Base-by-base conservation (phyloP, 129 eudicot genomes). In the Chrysanthemum makinoi region DNA sequence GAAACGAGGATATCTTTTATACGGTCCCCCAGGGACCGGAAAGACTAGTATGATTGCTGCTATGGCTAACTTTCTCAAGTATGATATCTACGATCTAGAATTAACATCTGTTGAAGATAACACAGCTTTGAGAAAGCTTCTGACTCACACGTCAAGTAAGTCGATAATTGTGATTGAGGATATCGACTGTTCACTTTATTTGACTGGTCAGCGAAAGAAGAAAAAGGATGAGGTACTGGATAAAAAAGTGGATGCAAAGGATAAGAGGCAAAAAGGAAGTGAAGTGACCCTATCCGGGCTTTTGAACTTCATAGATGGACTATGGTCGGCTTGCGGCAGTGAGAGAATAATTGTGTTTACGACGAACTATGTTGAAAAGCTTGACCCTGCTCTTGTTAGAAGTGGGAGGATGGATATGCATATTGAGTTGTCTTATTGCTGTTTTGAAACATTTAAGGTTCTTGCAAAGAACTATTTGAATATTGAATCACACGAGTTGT, bases 1-100 rank as follows among this genome's bases (percentile, higher is more conserved):
- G 81, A 83, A 83, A 56, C 66, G 78, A 62, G 78, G 80, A 20
- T 75, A 80, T 62, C 70, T 70, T 44, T 74, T 80, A 7, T 72
- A 80, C 13, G 84, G 84, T 70, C 84, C 84, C 4, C 84, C 80
- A 15, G 84, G 84, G 43, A 80, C 84, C 0, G 81, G 84, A 11
- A 81, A 76, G 56, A 76, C 85, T 9, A 77, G 81, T 18, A 81
- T 77, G 85, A 75, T 77, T 60, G 79, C 82, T 3, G 82, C 86
- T 15, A 82, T 77, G 82, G 86, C 82, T 5, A 82, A 72, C 30
- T 46, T 82, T 30, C 52, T 72, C 20, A 35, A 52, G 10, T 81
- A 68, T 14, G 79, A 81, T 12, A 58, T 60, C 28, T 77, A 73
- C 24, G 82, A 82, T 62, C 85, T 81, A 5, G 82, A 82, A 79